These are phyloP conservation scores for Phytophthora pisi DNA, from an alignment of 352 stramenopile species.

Conservation along the genomic window DNA sequence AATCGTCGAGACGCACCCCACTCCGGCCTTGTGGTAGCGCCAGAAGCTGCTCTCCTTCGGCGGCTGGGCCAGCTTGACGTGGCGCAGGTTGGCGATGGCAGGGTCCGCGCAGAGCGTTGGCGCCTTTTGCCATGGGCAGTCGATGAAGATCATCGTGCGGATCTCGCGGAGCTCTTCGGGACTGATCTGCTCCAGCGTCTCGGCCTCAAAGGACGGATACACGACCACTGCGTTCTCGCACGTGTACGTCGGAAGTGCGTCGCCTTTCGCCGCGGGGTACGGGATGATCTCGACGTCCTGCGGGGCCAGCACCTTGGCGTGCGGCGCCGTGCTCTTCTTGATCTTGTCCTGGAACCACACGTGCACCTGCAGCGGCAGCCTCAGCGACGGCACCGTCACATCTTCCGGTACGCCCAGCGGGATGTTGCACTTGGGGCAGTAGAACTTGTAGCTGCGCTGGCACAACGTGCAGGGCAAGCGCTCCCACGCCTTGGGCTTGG, in stretches of 20 bases:
- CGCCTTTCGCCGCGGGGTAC: constrained; percentile 40
- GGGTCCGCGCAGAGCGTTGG: constrained; percentile 71
- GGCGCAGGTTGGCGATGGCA: constrained; percentile 57
- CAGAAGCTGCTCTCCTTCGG: constrained; percentile 88
- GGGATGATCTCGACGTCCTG: constrained; percentile 76
- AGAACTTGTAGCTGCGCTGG: constrained; percentile 88
- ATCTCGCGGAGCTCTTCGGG: constrained; percentile 61
- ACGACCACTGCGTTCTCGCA: constrained; percentile 71
- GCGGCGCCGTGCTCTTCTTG: constrained; percentile 89
- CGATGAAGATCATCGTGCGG: constrained; percentile 85
- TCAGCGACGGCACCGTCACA: constrained; percentile 56
- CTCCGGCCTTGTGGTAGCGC: constrained; percentile 86
- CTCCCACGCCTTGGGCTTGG: constrained; percentile 47
- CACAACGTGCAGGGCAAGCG: constrained; percentile 66
- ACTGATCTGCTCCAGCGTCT: constrained; percentile 67
- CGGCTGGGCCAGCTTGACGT: constrained; percentile 80
- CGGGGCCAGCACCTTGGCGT: constrained; percentile 80
- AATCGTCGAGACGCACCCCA: constrained; percentile 89
- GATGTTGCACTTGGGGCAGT: constrained; percentile 77
- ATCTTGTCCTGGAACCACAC: constrained; percentile 91
- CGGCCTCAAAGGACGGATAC: constrained; percentile 77
- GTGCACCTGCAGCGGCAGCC: constrained; percentile 77
- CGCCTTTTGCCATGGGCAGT: constrained; percentile 88
- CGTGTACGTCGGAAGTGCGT: constrained; percentile 52
- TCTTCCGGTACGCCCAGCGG: constrained; percentile 59